Percentiles rank a stretch among this genome's conserved stretches.
Conservation (phyloP, 805 yeast species). For the Candida jianshihensis region DNA sequence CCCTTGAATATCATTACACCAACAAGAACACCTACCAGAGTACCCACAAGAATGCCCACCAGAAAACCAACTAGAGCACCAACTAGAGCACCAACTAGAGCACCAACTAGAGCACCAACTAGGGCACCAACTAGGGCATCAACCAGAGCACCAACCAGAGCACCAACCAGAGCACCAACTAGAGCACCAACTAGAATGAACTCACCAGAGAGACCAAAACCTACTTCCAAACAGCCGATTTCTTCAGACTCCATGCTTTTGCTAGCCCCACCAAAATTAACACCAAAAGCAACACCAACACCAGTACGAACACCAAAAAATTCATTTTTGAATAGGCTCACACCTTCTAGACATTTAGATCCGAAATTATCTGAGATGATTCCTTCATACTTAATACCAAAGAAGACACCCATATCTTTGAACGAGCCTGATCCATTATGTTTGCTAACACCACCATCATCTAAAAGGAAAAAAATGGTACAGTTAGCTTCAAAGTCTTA, state of each 20-base stretch:
- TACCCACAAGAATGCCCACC: neutral
- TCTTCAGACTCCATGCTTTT: neutral
- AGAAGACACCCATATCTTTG: neutral
- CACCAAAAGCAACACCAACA: constrained; percentile 1
- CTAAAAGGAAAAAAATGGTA: constrained; percentile 2
- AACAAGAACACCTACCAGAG: neutral
- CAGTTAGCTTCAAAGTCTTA: too few relatives aligned
- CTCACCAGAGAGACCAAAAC: neutral
- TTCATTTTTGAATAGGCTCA: too few relatives aligned
- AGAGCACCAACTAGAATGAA: neutral
- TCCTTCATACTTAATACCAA: neutral
- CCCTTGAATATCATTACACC: constrained; percentile 1
- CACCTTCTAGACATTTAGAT: too few relatives aligned
- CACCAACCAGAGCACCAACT: neutral
- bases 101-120: too few relatives aligned
- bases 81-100: neutral
- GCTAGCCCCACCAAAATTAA: neutral
- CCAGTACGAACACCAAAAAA: neutral
- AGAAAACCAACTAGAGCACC: neutral
- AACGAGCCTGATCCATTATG: constrained; percentile 9
- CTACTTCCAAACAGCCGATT: neutral
- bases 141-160: neutral
- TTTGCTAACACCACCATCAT: constrained; percentile 6
- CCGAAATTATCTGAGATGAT: too few relatives aligned
- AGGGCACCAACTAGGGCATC: neutral